These are phyloP conservation scores for Sicyos edulis DNA, from an alignment of 306 rosid species.

Conservation along the genomic window DNA sequence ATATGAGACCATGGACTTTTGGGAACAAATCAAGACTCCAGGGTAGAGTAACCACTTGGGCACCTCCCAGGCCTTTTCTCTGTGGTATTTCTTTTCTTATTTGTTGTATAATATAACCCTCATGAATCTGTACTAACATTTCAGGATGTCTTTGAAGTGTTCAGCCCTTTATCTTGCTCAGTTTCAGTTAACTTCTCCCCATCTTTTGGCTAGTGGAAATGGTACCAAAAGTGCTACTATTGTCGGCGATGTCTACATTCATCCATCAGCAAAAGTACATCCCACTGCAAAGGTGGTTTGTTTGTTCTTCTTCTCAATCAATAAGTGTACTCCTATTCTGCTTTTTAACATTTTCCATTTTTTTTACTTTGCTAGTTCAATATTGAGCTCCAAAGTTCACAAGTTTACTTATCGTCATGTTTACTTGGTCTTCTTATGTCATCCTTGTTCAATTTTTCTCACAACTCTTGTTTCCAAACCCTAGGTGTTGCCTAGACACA, in stretches of 20 bases:
- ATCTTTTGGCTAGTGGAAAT: constrained; percentile 73
- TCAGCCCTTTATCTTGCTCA: constrained; percentile 85
- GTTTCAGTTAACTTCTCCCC: constrained; percentile 61
- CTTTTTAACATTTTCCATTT: background rate
- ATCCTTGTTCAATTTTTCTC: background rate
- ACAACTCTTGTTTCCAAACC: background rate
- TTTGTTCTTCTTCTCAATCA: constrained; percentile 5
- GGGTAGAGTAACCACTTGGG: constrained; percentile 41
- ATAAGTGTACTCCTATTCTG: background rate
- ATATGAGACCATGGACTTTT: constrained; percentile 76
- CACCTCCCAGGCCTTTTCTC: background rate
- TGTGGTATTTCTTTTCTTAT: background rate
- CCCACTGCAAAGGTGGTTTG: constrained; percentile 71
- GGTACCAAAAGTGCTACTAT: constrained; percentile 59
- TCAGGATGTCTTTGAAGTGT: constrained; percentile 93
- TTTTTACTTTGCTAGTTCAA: background rate
- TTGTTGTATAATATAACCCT: constrained; percentile 15
- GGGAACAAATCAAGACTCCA: constrained; percentile 99
- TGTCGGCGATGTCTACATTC: constrained; percentile 75
- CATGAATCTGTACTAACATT: constrained; percentile 28
- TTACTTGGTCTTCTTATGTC: constrained; percentile 17
- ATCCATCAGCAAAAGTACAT: constrained; percentile 93
- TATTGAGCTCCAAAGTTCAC: background rate
- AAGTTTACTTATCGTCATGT: background rate
- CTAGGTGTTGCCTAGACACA: background rate